Evolutionary conservation across 345 rosid species (phyloP).

Genomic region (Angophora floribunda): DNA sequence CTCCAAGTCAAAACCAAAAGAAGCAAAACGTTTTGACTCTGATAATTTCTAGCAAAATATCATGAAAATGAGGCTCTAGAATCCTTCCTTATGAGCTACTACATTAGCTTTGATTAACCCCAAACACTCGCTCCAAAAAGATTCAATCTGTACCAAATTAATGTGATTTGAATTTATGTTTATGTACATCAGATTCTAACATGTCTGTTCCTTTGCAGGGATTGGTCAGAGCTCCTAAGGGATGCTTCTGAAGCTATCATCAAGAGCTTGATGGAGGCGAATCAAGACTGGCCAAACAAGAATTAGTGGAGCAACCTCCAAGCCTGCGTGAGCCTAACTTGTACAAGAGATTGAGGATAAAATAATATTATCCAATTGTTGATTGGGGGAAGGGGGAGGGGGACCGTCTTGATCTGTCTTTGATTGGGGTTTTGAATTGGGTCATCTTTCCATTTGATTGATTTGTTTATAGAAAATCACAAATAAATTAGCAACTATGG

Average conservation of each 20-base stretch:
- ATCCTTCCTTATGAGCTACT: not conserved
- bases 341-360: not conserved
- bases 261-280: conserved; percentile 36
- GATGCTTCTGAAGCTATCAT: conserved; percentile 56
- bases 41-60: not conserved
- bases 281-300: not conserved
- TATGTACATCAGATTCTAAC: not conserved
- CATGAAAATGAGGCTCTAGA: not conserved
- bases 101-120: not conserved
- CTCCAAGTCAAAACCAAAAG: not conserved
- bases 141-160: not conserved
- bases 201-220: conserved; percentile 12
- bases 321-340: not conserved
- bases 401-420: not conserved
- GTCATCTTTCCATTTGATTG: not conserved
- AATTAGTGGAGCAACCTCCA: not conserved
- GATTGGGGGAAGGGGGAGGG: not conserved
- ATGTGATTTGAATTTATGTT: not conserved
- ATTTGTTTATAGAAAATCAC: not conserved
- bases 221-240: conserved; percentile 65
- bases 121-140: not conserved
- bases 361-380: not conserved
- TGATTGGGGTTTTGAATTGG: not conserved
- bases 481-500: not conserved
- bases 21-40: not conserved